phyloP scores from a whole-genome alignment of 441 rosid genomes.

The Cnidoscolus chayamansa region DNA sequence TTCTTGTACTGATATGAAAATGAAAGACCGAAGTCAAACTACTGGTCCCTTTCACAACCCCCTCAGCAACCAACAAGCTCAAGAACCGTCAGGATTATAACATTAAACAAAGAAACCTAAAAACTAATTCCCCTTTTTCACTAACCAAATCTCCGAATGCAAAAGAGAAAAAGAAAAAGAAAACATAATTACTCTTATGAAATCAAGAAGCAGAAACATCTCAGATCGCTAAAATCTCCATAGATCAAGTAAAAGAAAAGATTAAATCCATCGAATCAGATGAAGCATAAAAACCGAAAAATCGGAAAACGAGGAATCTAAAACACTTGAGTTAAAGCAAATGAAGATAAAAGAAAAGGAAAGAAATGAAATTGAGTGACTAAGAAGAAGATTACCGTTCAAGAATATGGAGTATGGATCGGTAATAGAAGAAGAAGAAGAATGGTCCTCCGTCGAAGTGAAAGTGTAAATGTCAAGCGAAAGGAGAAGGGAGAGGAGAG shows the following conservation, averaged over 20 bases:
- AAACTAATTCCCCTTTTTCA: not conserved
- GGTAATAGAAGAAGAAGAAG: not conserved
- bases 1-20: not conserved
- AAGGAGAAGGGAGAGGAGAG: not conserved
- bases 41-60: too few species aligned
- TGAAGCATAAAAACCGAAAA: not conserved
- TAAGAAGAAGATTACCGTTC: too few species aligned
- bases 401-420: too few species aligned
- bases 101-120: not conserved
- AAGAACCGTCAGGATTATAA: not conserved
- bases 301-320: not conserved
- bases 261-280: not conserved
- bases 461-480: too few species aligned
- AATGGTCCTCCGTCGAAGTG: too few species aligned
- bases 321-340: slow-evolving; percentile 15
- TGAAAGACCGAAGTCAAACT: too few species aligned
- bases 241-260: slow-evolving; percentile 25
- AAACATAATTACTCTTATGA: not conserved
- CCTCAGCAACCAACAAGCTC: not conserved
- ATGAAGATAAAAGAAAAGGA: not conserved
- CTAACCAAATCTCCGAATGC: slow-evolving; percentile 7
- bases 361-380: too few species aligned
- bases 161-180: not conserved
- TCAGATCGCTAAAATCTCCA: not conserved
- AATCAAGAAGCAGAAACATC: slow-evolving; percentile 6